Evolutionary conservation across 768 basidiomycete genomes (phyloP).

Genomic region (Solioccasus polychromus): DNA sequence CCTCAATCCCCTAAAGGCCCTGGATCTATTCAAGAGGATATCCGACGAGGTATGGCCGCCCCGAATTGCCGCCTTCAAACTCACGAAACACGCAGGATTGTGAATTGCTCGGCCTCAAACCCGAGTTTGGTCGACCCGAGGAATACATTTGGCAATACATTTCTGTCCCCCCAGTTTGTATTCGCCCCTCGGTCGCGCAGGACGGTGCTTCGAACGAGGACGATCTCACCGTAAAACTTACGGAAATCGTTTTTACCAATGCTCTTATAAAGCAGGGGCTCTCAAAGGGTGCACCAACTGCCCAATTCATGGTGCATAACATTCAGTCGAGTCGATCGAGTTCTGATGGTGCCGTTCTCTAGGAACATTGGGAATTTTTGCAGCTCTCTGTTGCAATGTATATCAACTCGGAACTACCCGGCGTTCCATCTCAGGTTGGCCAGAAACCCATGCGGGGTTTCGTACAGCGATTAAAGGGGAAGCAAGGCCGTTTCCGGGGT

Average conservation of each 20-base stretch:
- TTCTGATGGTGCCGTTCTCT: slow-evolving; percentile 1
- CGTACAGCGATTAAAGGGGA: slow-evolving; percentile 96
- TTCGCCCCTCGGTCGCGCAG: slow-evolving; percentile 94
- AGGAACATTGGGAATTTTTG: slow-evolving; percentile 99
- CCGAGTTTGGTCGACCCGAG: slow-evolving; percentile 87
- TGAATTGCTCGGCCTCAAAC: slow-evolving; percentile 88
- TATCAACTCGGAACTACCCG: slow-evolving; percentile 95
- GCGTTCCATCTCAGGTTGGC: slow-evolving; percentile 81
- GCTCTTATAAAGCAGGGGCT: slow-evolving; percentile 89
- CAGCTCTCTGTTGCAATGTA: slow-evolving; percentile 96
- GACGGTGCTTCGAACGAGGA: slow-evolving; percentile 99
- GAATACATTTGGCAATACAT: slow-evolving; percentile 99
- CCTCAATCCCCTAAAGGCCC: slow-evolving; percentile 88
- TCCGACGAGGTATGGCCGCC: slow-evolving; percentile 71
- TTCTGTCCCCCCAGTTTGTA: slow-evolving; percentile 96
- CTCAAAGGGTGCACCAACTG: slow-evolving; percentile 81
- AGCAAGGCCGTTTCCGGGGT: slow-evolving; percentile 97
- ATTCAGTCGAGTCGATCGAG: not conserved
- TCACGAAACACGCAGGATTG: slow-evolving; percentile 64
- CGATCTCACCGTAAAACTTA: slow-evolving; percentile 94
- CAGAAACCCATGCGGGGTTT: slow-evolving; percentile 97
- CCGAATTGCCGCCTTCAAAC: not conserved
- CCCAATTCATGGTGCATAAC: slow-evolving; percentile 75
- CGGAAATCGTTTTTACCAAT: slow-evolving; percentile 95
- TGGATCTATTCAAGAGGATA: slow-evolving; percentile 89